These are phyloP conservation scores for Ustilago tritici DNA, from an alignment of 1,284 basidiomycete genomes.

Conservation along the genomic window DNA sequence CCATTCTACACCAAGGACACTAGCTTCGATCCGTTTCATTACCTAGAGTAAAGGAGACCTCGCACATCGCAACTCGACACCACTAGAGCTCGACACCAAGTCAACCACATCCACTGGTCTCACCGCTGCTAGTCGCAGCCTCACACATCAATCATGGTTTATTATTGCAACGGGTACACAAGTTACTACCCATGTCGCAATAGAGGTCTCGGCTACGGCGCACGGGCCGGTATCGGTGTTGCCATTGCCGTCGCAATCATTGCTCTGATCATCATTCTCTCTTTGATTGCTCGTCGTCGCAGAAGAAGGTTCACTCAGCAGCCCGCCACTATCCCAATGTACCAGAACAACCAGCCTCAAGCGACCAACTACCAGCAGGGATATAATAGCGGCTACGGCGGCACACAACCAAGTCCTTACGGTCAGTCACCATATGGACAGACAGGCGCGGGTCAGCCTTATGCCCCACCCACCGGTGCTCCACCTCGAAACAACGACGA, in stretches of 20 bases:
- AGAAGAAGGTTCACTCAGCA: slow-evolving; percentile 31
- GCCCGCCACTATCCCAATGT: slow-evolving; percentile 25
- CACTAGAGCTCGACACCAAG: not conserved
- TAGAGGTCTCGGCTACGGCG: slow-evolving; percentile 24
- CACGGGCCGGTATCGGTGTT: slow-evolving; percentile 43
- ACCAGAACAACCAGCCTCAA: slow-evolving; percentile 31
- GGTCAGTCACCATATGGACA: slow-evolving; percentile 27
- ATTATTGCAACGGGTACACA: slow-evolving; percentile 35
- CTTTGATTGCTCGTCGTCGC: slow-evolving; percentile 14
- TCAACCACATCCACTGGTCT: not conserved
- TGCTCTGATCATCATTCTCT: slow-evolving; percentile 20
- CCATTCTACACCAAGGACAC: too few species aligned
- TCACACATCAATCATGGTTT: slow-evolving; percentile 15
- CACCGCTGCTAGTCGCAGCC: not conserved
- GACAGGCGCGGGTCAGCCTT: slow-evolving; percentile 18
- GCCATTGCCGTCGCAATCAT: slow-evolving; percentile 31
- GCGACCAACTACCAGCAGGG: slow-evolving; percentile 21
- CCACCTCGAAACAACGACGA: slow-evolving; percentile 26
- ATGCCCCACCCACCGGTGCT: slow-evolving; percentile 35
- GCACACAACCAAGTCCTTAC: slow-evolving; percentile 25
- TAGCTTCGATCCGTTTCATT: too few species aligned
- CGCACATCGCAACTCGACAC: not conserved
- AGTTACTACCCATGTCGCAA: slow-evolving; percentile 12
- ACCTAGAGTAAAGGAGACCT: too few species aligned
- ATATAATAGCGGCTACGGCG: slow-evolving; percentile 26